Evolutionary conservation across 1,284 basidiomycete genomes (phyloP), one percentile per base, ranked within the genome.

Genomic region (Xerocomus tenax): DNA sequence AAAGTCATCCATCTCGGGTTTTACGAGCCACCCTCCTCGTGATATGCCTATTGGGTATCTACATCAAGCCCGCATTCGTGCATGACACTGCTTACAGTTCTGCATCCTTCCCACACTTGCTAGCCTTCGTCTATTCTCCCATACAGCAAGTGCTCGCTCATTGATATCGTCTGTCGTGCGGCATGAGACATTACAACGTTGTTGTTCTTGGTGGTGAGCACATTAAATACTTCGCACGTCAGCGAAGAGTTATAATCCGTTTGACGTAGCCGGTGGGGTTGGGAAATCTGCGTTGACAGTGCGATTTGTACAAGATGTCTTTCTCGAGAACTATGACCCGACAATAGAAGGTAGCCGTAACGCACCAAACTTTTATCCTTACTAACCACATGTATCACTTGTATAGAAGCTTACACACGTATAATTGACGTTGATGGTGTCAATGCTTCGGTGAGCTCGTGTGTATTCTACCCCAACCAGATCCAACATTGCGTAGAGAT

Each of bases 281-380:
- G 88, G 89, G 48, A 91, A 91, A 69, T 88, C 86, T 28, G 87
- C 88, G 16, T 72, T 81, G 32, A 80, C 78, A 64, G 82, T 88
- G 50, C 78, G 88, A 50, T 90, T 84, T 65, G 78, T 88, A 43
- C 77, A 78, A 58, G 78, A 84, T 61, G 72, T 78, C 48, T 91
- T 91, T 65, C 71, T 87, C 36, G 82, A 87, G 59, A 75, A 76
- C 55, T 90, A 90, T 64, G 84, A 90, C 62, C 87, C 87, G 23
- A 90, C 87, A 9, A 88, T 89, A 61, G 86, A 88, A 78, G 84
- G 87, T 84, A 45, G 10, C 8, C 6, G 25, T 49, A 12, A n/a
- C 44, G 23, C 3, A 5, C 36, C 18, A 21, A 10, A 50, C n/a
- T 41, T 18, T 28, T 15, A 15, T 46, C 40, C 35, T 35, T 15